Evolutionary conservation across 2,329 filamentous ascomycete genomes (phyloP).

Genomic region (Aphanocladium album): DNA sequence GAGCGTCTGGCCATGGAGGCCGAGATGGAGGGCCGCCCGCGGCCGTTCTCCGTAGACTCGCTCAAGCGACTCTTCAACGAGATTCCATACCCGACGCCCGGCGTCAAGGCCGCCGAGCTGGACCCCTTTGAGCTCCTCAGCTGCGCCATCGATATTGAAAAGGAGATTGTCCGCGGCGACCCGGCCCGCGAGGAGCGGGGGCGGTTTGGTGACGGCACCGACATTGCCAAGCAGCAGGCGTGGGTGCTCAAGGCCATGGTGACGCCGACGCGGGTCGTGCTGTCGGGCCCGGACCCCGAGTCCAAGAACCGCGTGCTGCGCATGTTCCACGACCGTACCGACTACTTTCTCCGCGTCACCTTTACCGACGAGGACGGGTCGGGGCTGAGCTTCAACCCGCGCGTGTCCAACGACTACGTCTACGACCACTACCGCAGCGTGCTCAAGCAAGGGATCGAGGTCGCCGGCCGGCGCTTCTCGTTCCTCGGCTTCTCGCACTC

Average conservation of each 20-base stretch:
- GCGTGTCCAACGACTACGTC: slow-evolving; percentile 41
- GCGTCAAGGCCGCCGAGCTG: slow-evolving; percentile 38
- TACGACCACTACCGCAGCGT: slow-evolving; percentile 56
- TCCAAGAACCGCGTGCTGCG: slow-evolving; percentile 66
- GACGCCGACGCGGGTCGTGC: slow-evolving; percentile 53
- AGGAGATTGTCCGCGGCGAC: slow-evolving; percentile 25
- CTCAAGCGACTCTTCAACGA: slow-evolving; percentile 47
- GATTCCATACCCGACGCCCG: slow-evolving; percentile 51
- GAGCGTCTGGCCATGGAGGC: slow-evolving; percentile 23
- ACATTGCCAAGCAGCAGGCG: slow-evolving; percentile 35
- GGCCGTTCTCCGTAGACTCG: slow-evolving; percentile 46
- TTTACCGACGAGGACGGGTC: slow-evolving; percentile 72
- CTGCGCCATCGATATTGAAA: slow-evolving; percentile 36
- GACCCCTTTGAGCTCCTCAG: slow-evolving; percentile 36
- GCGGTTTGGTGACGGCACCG: slow-evolving; percentile 21
- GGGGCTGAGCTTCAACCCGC: slow-evolving; percentile 53
- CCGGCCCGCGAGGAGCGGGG: slow-evolving; percentile 16
- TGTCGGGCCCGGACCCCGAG: slow-evolving; percentile 60
- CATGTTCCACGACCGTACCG: slow-evolving; percentile 53
- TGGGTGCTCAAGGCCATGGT: slow-evolving; percentile 52
- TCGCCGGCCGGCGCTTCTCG: slow-evolving; percentile 57
- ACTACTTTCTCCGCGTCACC: slow-evolving; percentile 64
- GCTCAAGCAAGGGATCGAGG: slow-evolving; percentile 53
- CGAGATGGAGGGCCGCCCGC: slow-evolving; percentile 20
- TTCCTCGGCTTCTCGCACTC: slow-evolving; percentile 80